phyloP scores from a whole-genome alignment of 1,284 basidiomycete species.

The Schizophyllum commune region DNA sequence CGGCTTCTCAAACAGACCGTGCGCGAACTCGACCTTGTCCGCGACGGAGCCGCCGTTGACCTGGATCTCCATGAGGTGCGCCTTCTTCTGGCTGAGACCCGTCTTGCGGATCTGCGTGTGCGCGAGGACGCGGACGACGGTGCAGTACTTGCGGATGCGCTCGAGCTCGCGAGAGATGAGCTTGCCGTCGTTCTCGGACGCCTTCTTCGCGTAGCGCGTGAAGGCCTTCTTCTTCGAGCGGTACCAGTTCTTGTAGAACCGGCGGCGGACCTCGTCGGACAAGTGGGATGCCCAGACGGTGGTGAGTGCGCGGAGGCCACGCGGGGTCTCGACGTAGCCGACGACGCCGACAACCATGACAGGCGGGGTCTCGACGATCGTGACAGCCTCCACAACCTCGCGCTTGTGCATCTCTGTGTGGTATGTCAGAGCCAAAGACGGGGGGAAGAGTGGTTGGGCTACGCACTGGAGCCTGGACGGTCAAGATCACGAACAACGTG shows the following conservation, averaged over 20 bases:
- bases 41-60: constrained; percentile 96
- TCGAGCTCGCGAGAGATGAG: constrained; percentile 94
- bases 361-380: constrained; percentile 95
- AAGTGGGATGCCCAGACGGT: constrained; percentile 83
- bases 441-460: constrained; percentile 4
- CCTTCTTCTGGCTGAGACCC: constrained; percentile 98
- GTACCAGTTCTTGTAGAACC: constrained; percentile 99
- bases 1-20: constrained; percentile 96
- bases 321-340: constrained; percentile 99
- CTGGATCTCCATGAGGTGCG: constrained; percentile 99
- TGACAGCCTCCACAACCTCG: constrained; percentile 98
- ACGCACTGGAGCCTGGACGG: constrained; percentile 94
- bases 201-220: constrained; percentile 99
- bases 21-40: constrained; percentile 98
- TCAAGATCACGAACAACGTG: constrained; percentile 99
- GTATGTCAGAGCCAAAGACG: constrained; percentile 6
- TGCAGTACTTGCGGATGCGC: constrained; percentile 99
- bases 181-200: constrained; percentile 92
- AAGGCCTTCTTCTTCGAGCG: constrained; percentile 99
- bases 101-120: constrained; percentile 99
- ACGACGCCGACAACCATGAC: constrained; percentile 98
- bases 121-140: constrained; percentile 97
- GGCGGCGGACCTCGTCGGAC: constrained; percentile 91
- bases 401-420: constrained; percentile 94
- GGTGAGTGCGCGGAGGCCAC: constrained; percentile 86